These are phyloP conservation scores for Cordyceps pruinosa DNA, from an alignment of 2,329 filamentous ascomycete genomes.

Conservation along the genomic window DNA sequence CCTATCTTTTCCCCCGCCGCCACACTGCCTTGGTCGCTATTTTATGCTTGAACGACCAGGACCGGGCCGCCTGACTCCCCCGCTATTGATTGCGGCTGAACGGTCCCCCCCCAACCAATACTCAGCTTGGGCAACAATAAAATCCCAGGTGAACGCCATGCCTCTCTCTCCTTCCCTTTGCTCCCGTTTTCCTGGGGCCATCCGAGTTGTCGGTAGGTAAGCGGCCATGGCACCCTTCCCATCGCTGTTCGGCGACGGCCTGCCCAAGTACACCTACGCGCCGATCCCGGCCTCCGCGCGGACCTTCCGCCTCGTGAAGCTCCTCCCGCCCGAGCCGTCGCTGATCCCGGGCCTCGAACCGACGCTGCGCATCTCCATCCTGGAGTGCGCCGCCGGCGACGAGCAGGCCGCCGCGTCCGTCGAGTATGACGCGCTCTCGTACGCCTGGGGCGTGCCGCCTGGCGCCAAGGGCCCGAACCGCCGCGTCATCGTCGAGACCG, in stretches of 20 bases:
- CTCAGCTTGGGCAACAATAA: background rate
- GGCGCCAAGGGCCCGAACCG: conserved; percentile 16
- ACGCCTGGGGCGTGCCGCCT: conserved; percentile 21
- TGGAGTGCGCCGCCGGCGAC: conserved; percentile 16
- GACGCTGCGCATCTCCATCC: conserved; percentile 22
- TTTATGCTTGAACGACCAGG: background rate
- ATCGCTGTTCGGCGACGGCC: background rate
- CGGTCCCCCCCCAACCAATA: no score
- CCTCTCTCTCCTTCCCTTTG: background rate
- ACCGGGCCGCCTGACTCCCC: background rate
- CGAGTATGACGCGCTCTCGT: conserved; percentile 26
- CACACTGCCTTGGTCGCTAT: no score
- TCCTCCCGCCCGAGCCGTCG: conserved; percentile 17
- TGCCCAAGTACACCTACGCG: conserved; percentile 10
- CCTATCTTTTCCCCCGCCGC: no score
- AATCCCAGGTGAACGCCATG: background rate
- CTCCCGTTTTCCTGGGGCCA: background rate
- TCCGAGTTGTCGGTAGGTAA: no score
- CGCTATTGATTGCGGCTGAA: conserved; percentile 12
- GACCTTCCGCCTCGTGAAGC: conserved; percentile 21
- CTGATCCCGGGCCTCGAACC: conserved; percentile 17
- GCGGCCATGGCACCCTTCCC: background rate
- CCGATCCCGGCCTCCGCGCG: conserved; percentile 3
- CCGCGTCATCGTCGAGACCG: conserved; percentile 21
- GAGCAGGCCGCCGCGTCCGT: background rate